Evolutionary conservation across 1,139 yeast genomes (phyloP).

Genomic region (Magnusiomyces tetraspermus): DNA sequence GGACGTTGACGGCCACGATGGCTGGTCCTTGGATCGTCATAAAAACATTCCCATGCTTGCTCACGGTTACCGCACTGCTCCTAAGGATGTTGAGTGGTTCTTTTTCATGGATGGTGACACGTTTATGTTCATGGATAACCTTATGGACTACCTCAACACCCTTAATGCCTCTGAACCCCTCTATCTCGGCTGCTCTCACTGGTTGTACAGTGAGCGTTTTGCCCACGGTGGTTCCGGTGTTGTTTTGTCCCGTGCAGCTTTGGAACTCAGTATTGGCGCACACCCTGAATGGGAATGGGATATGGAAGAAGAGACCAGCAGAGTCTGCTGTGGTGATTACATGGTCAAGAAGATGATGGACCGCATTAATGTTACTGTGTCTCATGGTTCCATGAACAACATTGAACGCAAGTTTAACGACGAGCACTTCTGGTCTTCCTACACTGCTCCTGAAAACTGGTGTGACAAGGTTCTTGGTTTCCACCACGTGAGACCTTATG

Average conservation of each 20-base stretch:
- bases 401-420: slow-evolving; percentile 28
- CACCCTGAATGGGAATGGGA: slow-evolving; percentile 23
- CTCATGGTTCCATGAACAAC: slow-evolving; percentile 20
- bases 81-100: slow-evolving; percentile 30
- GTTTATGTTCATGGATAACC: slow-evolving; percentile 27
- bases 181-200: slow-evolving; percentile 29
- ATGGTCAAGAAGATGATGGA: slow-evolving; percentile 28
- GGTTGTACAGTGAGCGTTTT: slow-evolving; percentile 19
- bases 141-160: slow-evolving; percentile 23
- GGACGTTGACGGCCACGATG: slow-evolving; percentile 14
- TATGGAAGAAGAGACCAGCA: slow-evolving; percentile 23
- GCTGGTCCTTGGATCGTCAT: slow-evolving; percentile 33
- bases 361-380: slow-evolving; percentile 15
- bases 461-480: slow-evolving; percentile 32
- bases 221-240: slow-evolving; percentile 36
- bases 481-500: slow-evolving; percentile 31
- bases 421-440: slow-evolving; percentile 21
- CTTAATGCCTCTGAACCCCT: slow-evolving; percentile 25
- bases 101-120: slow-evolving; percentile 34
- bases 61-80: slow-evolving; percentile 29
- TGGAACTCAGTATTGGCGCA: slow-evolving; percentile 20
- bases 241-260: slow-evolving; percentile 29
- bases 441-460: slow-evolving; percentile 22
- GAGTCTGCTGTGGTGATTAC: slow-evolving; percentile 32
- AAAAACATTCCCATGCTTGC: slow-evolving; percentile 34